These are phyloP conservation scores for Tuber umbilicatum DNA, from an alignment of 495 filamentous ascomycete genomes.

Conservation along the genomic window DNA sequence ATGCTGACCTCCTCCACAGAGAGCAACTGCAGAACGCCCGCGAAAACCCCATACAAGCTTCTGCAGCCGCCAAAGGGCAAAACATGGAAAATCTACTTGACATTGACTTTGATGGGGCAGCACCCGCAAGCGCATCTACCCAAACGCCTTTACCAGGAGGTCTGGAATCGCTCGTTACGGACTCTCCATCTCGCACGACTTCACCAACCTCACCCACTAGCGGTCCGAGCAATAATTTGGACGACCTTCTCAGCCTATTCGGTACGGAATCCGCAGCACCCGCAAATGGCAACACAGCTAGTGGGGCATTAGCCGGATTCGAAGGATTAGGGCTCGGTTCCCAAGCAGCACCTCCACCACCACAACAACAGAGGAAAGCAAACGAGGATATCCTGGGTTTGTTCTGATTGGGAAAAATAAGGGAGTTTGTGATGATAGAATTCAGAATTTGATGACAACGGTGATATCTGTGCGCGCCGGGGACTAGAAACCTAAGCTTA, in stretches of 20 bases:
- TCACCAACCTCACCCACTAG: conserved; percentile 47
- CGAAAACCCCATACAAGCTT: conserved; percentile 89
- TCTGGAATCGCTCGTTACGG: conserved; percentile 67
- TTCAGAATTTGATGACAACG: neutral
- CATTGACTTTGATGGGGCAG: conserved; percentile 95
- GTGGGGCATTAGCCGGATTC: conserved; percentile 57
- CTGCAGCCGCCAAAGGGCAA: conserved; percentile 53
- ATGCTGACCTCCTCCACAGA: conserved; percentile 30
- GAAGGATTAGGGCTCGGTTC: conserved; percentile 68
- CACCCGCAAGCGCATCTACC: conserved; percentile 78
- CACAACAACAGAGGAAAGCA: conserved; percentile 55
- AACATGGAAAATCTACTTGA: conserved; percentile 94
- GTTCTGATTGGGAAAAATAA: conserved; percentile 46
- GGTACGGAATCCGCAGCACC: conserved; percentile 41
- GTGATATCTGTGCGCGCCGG: neutral
- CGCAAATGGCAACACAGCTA: conserved; percentile 58
- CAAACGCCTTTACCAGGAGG: conserved; percentile 55
- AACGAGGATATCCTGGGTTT: conserved; percentile 87
- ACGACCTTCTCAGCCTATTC: conserved; percentile 86
- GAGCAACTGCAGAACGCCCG: conserved; percentile 84
- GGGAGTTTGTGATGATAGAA: neutral
- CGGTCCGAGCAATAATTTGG: conserved; percentile 59
- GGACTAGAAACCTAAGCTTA: neutral
- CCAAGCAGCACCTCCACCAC: conserved; percentile 50
- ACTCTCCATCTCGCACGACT: conserved; percentile 71